A percentile compares a stretch with the other conserved stretches of the same genome.
These are phyloP conservation scores for Eragrostis curvula DNA, from an alignment of 176 grass and related monocot species.

Conservation along the genomic window DNA sequence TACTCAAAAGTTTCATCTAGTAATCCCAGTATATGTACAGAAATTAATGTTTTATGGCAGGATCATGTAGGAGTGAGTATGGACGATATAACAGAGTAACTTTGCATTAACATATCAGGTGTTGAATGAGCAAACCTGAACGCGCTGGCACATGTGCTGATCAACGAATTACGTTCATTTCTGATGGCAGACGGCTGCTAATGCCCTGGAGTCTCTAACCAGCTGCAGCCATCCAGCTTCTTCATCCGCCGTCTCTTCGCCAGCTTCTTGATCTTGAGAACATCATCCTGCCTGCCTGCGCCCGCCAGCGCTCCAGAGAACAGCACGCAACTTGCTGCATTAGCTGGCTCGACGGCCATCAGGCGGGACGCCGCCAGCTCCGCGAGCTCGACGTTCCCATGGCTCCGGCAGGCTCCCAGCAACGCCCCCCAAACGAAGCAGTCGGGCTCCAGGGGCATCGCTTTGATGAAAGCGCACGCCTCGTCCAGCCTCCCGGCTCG, in stretches of 20 bases:
- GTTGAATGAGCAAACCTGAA: background rate
- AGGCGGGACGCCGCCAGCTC: slow-evolving; percentile 44
- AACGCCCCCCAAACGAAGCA: slow-evolving; percentile 74
- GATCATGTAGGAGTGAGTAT: background rate
- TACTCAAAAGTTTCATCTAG: background rate
- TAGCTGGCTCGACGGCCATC: slow-evolving; percentile 53
- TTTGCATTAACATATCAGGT: background rate
- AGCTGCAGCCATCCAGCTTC: slow-evolving; percentile 56
- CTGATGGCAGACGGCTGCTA: background rate
- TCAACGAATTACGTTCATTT: background rate
- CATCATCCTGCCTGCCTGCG: slow-evolving; percentile 45
- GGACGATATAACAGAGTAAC: background rate
- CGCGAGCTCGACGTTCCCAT: slow-evolving; percentile 64
- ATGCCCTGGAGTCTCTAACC: slow-evolving; percentile 38
- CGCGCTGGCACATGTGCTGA: background rate
- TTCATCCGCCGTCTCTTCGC: slow-evolving; percentile 52
- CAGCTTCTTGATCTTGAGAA: slow-evolving; percentile 52
- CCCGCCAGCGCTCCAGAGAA: slow-evolving; percentile 47
- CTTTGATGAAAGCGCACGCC: slow-evolving; percentile 53
- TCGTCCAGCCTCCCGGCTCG: slow-evolving; percentile 55
- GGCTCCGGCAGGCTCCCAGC: slow-evolving; percentile 59
- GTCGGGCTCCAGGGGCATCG: slow-evolving; percentile 67
- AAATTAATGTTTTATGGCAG: background rate
- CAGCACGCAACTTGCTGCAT: slow-evolving; percentile 45
- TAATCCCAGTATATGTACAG: background rate